Conservation (phyloP, 2,329 filamentous ascomycete species). For the Didymella pomorum region DNA sequence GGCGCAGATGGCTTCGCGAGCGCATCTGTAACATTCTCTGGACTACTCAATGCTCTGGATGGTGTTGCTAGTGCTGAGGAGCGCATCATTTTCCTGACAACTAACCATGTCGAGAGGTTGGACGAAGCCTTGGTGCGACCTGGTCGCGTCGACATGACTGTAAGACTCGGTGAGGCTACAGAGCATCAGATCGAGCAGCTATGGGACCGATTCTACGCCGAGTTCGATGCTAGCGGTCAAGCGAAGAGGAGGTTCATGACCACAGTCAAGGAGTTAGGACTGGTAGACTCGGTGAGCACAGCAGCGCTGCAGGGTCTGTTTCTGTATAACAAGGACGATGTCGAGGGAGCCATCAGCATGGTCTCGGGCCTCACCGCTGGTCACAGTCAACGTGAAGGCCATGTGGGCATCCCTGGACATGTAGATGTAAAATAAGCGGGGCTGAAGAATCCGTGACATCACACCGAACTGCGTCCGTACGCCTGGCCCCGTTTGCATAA, state of each 20-base stretch:
- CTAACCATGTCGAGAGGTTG: conserved; percentile 89
- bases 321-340: conserved; percentile 91
- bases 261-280: conserved; percentile 71
- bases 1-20: conserved; percentile 86
- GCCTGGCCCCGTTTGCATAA: conserved; percentile 5
- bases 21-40: conserved; percentile 92
- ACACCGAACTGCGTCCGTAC: conserved; percentile 10
- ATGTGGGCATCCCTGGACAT: conserved; percentile 44
- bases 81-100: conserved; percentile 90
- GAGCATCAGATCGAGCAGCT: conserved; percentile 83
- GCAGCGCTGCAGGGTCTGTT: conserved; percentile 94
- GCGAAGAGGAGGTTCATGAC: conserved; percentile 74
- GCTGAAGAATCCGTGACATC: conserved; percentile 22
- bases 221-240: conserved; percentile 71
- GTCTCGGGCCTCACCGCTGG: conserved; percentile 66
- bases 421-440: conserved; percentile 37
- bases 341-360: conserved; percentile 85
- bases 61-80: conserved; percentile 96
- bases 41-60: conserved; percentile 75
- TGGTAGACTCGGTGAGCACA: conserved; percentile 79
- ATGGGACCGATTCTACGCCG: conserved; percentile 95
- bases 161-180: conserved; percentile 87
- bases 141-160: conserved; percentile 91
- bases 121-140: conserved; percentile 90
- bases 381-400: conserved; percentile 33